These are phyloP conservation scores for Alternaria hordeiaustralica DNA, from an alignment of 2,329 filamentous ascomycete species.

Conservation along the genomic window DNA sequence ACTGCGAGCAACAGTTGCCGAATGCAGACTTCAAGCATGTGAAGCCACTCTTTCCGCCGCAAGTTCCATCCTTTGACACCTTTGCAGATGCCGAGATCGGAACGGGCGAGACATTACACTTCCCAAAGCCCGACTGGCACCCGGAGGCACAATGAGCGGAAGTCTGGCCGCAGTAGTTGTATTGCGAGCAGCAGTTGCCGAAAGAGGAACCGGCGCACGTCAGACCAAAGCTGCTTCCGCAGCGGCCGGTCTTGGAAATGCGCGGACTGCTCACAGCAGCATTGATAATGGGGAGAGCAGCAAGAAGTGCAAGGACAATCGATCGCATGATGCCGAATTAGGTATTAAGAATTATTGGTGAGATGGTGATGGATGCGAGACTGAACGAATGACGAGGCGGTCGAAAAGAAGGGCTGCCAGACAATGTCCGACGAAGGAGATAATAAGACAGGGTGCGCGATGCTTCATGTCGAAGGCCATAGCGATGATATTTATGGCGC, in stretches of 20 bases:
- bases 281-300: not conserved
- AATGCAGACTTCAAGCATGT: not conserved
- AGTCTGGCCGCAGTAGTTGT: not conserved
- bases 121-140: not conserved
- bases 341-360: fast-evolving
- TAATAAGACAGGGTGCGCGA: not conserved
- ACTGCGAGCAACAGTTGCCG: not conserved
- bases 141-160: not conserved
- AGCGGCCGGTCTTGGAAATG: not conserved
- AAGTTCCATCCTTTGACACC: not conserved
- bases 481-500: not conserved
- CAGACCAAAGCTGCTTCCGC: not conserved
- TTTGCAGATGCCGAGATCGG: not conserved
- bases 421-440: not conserved
- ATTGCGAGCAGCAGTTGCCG: not conserved
- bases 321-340: not conserved
- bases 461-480: not conserved
- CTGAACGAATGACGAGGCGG: not conserved
- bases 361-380: not conserved
- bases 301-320: not conserved
- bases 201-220: not conserved
- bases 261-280: not conserved
- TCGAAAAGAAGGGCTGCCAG: not conserved
- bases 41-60: not conserved
- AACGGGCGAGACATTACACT: fast-evolving